phyloP scores from a whole-genome alignment of 495 filamentous ascomycete genomes.

The Talaromyces trachyspermus region DNA sequence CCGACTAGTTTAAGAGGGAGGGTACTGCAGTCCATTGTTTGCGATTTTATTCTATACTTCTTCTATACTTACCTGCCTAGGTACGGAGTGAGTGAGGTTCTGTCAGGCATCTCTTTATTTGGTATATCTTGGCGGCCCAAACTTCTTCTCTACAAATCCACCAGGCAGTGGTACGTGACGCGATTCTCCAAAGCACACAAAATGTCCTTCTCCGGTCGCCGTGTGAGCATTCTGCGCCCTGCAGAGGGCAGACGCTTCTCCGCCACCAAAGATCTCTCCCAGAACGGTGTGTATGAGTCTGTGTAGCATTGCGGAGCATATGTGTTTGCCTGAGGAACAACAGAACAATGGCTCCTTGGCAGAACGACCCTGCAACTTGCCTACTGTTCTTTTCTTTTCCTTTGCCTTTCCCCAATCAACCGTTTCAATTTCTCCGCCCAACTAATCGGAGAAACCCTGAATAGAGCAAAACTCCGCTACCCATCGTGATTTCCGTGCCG shows the following conservation, averaged over 20 bases:
- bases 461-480: conserved; percentile 69
- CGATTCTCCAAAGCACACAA: conserved; percentile 17
- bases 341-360: too few relatives aligned
- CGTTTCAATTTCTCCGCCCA: conserved; percentile 7
- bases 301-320: background rate
- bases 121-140: too few relatives aligned
- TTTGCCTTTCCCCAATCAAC: conserved; percentile 4
- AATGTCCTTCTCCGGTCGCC: conserved; percentile 48
- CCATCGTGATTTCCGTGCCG: conserved; percentile 76
- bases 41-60: too few relatives aligned
- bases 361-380: too few relatives aligned
- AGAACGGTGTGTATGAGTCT: conserved; percentile 32
- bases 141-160: too few relatives aligned
- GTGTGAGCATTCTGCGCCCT: conserved; percentile 39
- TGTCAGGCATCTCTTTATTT: too few relatives aligned
- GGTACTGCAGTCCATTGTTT: too few relatives aligned
- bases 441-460: background rate
- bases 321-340: too few relatives aligned
- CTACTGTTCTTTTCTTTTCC: background rate
- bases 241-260: conserved; percentile 31
- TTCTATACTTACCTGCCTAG: too few relatives aligned
- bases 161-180: too few relatives aligned
- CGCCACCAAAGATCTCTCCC: conserved; percentile 31
- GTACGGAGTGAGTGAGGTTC: too few relatives aligned
- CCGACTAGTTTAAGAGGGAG: too few relatives aligned